Evolutionary conservation across 2,329 filamentous ascomycete genomes (phyloP).

Genomic region (Cladosporium sp.): DNA sequence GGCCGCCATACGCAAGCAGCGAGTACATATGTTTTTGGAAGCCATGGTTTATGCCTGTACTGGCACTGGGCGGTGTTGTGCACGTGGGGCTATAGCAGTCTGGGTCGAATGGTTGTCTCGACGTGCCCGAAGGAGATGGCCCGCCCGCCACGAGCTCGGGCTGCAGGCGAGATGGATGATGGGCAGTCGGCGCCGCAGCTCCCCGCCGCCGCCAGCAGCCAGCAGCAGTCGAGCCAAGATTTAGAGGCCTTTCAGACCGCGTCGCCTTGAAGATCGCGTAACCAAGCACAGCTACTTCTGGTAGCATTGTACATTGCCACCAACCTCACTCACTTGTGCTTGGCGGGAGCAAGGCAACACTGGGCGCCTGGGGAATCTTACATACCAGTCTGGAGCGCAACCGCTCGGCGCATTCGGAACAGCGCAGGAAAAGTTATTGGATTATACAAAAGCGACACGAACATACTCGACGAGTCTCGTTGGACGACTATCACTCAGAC

Average conservation of each 20-base stretch:
- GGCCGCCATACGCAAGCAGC: conserved; percentile 27
- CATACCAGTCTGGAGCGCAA: not conserved
- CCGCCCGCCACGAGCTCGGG: not conserved
- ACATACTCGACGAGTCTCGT: not conserved
- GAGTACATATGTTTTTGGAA: conserved; percentile 30
- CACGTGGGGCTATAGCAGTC: not conserved
- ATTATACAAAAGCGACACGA: not conserved
- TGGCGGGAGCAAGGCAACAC: not conserved
- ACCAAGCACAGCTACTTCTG: not conserved
- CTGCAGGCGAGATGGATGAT: conserved; percentile 3
- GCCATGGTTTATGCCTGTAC: conserved; percentile 23
- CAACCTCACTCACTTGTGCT: not conserved
- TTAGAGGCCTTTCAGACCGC: conserved; percentile 4
- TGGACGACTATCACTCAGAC: not conserved
- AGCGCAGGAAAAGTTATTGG: conserved; percentile 2
- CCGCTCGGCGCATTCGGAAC: conserved; percentile 5
- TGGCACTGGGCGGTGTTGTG: not conserved
- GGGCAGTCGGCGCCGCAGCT: conserved; percentile 1
- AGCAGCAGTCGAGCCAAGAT: conserved; percentile 6
- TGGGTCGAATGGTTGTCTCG: conserved; percentile 10
- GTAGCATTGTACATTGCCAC: conserved; percentile 7
- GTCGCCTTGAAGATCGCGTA: conserved; percentile 12
- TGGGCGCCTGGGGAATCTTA: not conserved
- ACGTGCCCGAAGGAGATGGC: conserved; percentile 23
- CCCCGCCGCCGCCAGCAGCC: conserved; percentile 5